Base-by-base conservation (phyloP, 1,139 yeast species). In the Nadsonia commutata region DNA sequence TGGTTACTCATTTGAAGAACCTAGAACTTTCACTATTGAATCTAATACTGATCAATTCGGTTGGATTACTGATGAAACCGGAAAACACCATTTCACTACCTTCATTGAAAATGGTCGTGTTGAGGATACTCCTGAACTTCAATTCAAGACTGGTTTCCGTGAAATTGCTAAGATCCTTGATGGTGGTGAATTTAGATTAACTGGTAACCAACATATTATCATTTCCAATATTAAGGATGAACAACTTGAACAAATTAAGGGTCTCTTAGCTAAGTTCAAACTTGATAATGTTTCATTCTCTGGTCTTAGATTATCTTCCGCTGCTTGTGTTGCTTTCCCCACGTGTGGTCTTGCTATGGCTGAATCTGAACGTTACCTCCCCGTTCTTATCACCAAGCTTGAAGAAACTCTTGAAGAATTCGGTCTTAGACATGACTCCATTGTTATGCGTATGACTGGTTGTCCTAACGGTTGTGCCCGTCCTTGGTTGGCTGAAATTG, bases 271-370 rank as follows among this genome's bases (percentile, higher is more conserved):
- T 40, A 65, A 81, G 59, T 83, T 81, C 65, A 83, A 81, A 63
- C 73, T 90, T 52, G 95, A 85, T 61, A 86, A 86, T 65, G 73
- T 88, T 44, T 75, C 79, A 51, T 82, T 80, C 63, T 78, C 94
- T 40, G 94, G 82, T 2, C 70, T 90, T 58, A 76, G 97, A 61
- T 71, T 85, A 51, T 80, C 95, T 6, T 85, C 95, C 8, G 90
- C 95, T 36, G 94, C 97, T 0, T 90, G 98, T 75, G 98, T 90
- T 47, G 96, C 96, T 1, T 80, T 90, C 76, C 98, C 98, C 53
- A 90, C 97, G 2, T 90, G 98, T 77, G 97, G 97, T 52, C 74
- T 88, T 58, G 97, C 97, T 18, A 86, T 90, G 96, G 97, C 98
- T 20, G 98, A 90, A 67, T 81, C 94, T 40, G 98, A 90, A 68